Evolutionary conservation across 2,329 filamentous ascomycete genomes (phyloP).

Genomic region (Calonectria montana): DNA sequence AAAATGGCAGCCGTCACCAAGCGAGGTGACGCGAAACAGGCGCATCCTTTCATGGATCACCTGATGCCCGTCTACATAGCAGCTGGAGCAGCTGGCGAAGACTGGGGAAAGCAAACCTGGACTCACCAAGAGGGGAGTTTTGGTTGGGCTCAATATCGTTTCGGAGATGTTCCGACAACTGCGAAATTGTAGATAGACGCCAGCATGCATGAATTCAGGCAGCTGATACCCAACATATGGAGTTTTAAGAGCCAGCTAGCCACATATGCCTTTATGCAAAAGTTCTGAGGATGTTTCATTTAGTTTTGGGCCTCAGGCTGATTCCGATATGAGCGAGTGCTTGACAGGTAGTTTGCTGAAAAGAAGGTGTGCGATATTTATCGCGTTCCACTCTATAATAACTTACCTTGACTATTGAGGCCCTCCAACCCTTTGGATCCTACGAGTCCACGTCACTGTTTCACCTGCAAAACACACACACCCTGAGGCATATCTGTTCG

Average conservation of each 20-base stretch:
- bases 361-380: neutral
- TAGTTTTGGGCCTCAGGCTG: neutral
- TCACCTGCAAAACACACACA: neutral
- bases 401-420: neutral
- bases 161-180: conserved; percentile 50
- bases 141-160: conserved; percentile 61
- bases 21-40: conserved; percentile 58
- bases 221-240: neutral
- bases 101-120: conserved; percentile 56
- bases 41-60: conserved; percentile 63
- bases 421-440: neutral
- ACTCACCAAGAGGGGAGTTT: conserved; percentile 58
- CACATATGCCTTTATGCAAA: neutral
- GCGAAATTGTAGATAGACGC: conserved; percentile 12
- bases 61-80: conserved; percentile 61
- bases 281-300: neutral
- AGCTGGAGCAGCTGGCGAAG: conserved; percentile 58
- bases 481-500: neutral
- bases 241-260: neutral
- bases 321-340: neutral
- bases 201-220: conserved; percentile 19
- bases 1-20: conserved; percentile 53
- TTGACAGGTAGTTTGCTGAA: too few species aligned
- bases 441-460: neutral
- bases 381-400: too few species aligned